phyloP scores from a whole-genome alignment of 495 filamentous ascomycete species.

The Evernia prunastri region DNA sequence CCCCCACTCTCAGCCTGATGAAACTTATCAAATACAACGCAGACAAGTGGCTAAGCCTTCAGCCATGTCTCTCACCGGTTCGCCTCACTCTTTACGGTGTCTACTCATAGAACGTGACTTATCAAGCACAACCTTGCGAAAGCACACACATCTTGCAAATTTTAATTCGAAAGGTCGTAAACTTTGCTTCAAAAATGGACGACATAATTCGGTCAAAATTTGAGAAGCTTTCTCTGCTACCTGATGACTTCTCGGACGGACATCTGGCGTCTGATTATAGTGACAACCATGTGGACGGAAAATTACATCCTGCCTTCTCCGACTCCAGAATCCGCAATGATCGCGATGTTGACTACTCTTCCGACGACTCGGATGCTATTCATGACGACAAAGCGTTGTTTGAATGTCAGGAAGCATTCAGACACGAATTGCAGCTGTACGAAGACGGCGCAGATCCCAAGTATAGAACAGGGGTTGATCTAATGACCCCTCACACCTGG shows the following conservation, averaged over 20 bases:
- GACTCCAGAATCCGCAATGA: conserved; percentile 17
- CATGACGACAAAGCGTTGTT: conserved; percentile 11
- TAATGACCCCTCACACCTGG: conserved; percentile 17
- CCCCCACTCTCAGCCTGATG: background rate
- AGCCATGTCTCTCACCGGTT: background rate
- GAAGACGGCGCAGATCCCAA: conserved; percentile 6
- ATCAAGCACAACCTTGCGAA: background rate
- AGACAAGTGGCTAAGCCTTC: background rate
- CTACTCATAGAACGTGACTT: background rate
- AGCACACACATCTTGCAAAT: background rate
- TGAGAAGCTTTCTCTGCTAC: conserved; percentile 3
- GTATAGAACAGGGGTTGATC: conserved; percentile 10
- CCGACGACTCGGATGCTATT: background rate
- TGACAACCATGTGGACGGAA: conserved; percentile 7
- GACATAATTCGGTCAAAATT: background rate
- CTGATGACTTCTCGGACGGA: conserved; percentile 4
- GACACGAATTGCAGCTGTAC: conserved; percentile 12
- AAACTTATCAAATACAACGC: background rate
- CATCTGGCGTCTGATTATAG: conserved; percentile 5
- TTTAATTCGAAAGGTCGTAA: background rate
- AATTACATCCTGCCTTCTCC: conserved; percentile 17
- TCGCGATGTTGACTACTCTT: conserved; percentile 7
- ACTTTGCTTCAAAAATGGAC: background rate
- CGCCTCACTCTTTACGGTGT: background rate
- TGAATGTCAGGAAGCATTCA: conserved; percentile 17